These are phyloP conservation scores for Cylindrotheca fusiformis DNA, from an alignment of 108 stramenopile genomes.

Conservation along the genomic window DNA sequence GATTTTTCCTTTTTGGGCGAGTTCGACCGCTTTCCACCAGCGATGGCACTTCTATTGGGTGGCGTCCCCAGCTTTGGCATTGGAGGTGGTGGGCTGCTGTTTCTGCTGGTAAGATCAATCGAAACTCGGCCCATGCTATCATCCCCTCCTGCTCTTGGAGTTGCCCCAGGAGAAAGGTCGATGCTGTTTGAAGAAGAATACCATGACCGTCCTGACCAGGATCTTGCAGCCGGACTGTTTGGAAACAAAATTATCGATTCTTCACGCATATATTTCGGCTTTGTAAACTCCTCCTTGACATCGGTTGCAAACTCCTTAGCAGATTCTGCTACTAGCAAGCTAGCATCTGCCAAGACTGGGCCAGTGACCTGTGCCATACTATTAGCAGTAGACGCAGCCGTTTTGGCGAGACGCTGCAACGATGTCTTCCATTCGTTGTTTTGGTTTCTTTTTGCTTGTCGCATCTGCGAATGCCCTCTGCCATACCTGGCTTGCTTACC, in stretches of 20 bases:
- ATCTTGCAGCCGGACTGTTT: not conserved
- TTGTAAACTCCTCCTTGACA: constrained; percentile 23
- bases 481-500: constrained; percentile 8
- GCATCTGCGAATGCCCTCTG: constrained; percentile 4
- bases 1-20: too few species aligned
- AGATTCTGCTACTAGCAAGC: constrained; percentile 8
- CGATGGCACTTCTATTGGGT: too few species aligned
- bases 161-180: not conserved
- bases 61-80: not conserved
- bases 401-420: constrained; percentile 23
- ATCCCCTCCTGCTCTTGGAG: not conserved
- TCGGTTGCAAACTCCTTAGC: constrained; percentile 34
- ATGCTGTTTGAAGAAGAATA: not conserved
- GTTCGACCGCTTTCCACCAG: too few species aligned
- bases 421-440: constrained; percentile 38
- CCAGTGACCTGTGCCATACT: constrained; percentile 29
- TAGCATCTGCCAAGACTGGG: constrained; percentile 28
- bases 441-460: not conserved
- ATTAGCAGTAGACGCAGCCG: constrained; percentile 31
- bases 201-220: not conserved
- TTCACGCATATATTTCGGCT: constrained; percentile 1
- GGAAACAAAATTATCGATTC: constrained; percentile 7
- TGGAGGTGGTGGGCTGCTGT: not conserved
- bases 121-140: not conserved
- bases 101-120: not conserved